A percentile compares a stretch with the other conserved stretches of the same genome.
Evolutionary conservation across 352 stramenopile genomes (phyloP).

Genomic region (Phytopythium chamaehyphon): DNA sequence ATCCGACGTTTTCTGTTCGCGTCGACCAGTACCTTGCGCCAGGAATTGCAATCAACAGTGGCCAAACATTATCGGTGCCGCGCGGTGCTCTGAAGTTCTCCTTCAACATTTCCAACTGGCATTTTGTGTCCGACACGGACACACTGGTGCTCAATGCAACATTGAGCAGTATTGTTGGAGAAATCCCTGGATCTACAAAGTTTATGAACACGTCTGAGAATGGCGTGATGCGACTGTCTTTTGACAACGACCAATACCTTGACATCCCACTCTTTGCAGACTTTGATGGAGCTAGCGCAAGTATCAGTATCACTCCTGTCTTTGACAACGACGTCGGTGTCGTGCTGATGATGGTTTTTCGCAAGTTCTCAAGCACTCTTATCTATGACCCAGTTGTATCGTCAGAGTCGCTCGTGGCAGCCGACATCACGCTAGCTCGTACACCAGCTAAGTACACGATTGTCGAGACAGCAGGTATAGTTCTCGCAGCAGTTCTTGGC

Average conservation of each 20-base stretch:
- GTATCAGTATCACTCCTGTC: conserved; percentile 3
- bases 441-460: neutral
- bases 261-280: conserved; percentile 13
- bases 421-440: neutral
- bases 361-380: conserved; percentile 3
- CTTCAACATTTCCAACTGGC: conserved; percentile 17
- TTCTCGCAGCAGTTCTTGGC: neutral
- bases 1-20: neutral
- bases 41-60: conserved; percentile 7
- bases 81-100: conserved; percentile 16
- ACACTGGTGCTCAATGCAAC: conserved; percentile 15
- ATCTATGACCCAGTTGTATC: conserved; percentile 5
- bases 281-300: conserved; percentile 5
- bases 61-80: conserved; percentile 8
- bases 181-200: neutral
- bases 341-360: conserved; percentile 10
- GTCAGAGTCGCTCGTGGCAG: conserved; percentile 5
- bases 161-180: conserved; percentile 2
- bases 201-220: neutral
- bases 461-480: neutral
- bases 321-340: conserved; percentile 4
- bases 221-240: neutral
- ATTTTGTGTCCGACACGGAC: conserved; percentile 7
- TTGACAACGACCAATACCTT: conserved; percentile 7
- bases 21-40: conserved; percentile 15